phyloP scores from a whole-genome alignment of 208 protist genomes.

The Trypanosoma cruzi region DNA sequence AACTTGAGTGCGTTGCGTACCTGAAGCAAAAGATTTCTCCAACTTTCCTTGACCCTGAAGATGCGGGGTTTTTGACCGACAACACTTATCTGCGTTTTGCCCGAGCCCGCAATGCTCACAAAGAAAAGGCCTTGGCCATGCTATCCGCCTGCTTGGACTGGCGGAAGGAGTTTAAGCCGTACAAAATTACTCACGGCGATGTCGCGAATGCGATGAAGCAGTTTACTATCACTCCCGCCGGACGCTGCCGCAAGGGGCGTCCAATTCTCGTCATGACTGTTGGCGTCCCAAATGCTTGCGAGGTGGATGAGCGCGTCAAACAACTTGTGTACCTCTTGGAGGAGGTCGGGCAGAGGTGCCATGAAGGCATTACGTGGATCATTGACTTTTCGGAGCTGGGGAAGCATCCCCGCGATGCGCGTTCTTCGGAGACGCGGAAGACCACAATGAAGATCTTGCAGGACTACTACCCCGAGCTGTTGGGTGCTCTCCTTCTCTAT shows the following conservation, averaged over 20 bases:
- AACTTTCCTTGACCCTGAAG: conserved; percentile 32
- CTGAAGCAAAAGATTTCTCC: conserved; percentile 41
- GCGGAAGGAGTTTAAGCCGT: conserved; percentile 53
- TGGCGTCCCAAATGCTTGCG: conserved; percentile 51
- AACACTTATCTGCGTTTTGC: conserved; percentile 73
- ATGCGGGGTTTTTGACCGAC: conserved; percentile 44
- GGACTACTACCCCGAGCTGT: conserved; percentile 74
- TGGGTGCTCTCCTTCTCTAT: conserved; percentile 53
- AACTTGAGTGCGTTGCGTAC: conserved; percentile 40
- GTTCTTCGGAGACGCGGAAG: conserved; percentile 41
- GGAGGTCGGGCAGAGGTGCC: conserved; percentile 50
- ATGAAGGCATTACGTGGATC: conserved; percentile 70
- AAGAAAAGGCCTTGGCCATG: conserved; percentile 43
- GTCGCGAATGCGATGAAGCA: conserved; percentile 43
- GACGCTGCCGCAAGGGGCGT: conserved; percentile 37
- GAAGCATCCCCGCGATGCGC: conserved; percentile 41
- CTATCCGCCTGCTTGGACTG: conserved; percentile 50
- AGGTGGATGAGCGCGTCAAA: conserved; percentile 45
- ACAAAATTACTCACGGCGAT: conserved; percentile 40
- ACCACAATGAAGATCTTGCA: conserved; percentile 64
- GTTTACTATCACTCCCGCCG: conserved; percentile 45
- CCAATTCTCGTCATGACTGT: conserved; percentile 64
- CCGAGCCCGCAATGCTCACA: conserved; percentile 45
- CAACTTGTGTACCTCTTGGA: conserved; percentile 74
- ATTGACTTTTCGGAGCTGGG: conserved; percentile 69